phyloP scores from a whole-genome alignment of 306 rosid species.

The Hippophae rhamnoides region DNA sequence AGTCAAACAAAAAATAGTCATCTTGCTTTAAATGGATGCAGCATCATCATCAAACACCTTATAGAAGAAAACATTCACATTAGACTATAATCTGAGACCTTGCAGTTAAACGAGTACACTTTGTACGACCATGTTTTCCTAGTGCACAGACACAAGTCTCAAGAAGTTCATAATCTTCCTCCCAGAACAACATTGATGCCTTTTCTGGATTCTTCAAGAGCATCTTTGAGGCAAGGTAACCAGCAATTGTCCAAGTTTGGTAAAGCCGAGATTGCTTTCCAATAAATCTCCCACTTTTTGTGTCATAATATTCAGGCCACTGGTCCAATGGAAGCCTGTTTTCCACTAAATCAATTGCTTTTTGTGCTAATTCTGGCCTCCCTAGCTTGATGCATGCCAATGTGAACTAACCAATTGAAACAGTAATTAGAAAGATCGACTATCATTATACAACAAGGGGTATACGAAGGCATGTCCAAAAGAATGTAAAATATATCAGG shows the following conservation, averaged over 20 bases:
- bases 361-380: slow-evolving; percentile 52
- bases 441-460: background rate
- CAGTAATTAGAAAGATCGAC: slow-evolving; percentile 5
- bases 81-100: slow-evolving; percentile 38
- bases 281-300: slow-evolving; percentile 50
- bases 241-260: slow-evolving; percentile 83
- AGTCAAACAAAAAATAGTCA: too few species aligned
- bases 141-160: slow-evolving; percentile 70
- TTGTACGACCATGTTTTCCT: slow-evolving; percentile 43
- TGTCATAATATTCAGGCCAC: slow-evolving; percentile 88
- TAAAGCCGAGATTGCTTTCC: slow-evolving; percentile 65
- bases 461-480: background rate
- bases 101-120: slow-evolving; percentile 47
- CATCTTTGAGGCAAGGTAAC: slow-evolving; percentile 63
- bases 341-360: slow-evolving; percentile 67
- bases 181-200: slow-evolving; percentile 81
- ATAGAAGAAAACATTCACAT: background rate
- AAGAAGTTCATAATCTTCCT: slow-evolving; percentile 74
- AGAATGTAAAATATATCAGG: too few species aligned
- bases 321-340: slow-evolving; percentile 47
- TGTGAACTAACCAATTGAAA: slow-evolving; percentile 41
- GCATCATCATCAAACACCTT: background rate
- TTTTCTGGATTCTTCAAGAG: slow-evolving; percentile 58
- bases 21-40: too few species aligned
- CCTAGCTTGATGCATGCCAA: slow-evolving; percentile 92